A percentile compares a stretch with the other conserved stretches of the same genome.
Evolutionary conservation across 202 grass and related monocot genomes (phyloP).

Genomic region (Zizania palustris): DNA sequence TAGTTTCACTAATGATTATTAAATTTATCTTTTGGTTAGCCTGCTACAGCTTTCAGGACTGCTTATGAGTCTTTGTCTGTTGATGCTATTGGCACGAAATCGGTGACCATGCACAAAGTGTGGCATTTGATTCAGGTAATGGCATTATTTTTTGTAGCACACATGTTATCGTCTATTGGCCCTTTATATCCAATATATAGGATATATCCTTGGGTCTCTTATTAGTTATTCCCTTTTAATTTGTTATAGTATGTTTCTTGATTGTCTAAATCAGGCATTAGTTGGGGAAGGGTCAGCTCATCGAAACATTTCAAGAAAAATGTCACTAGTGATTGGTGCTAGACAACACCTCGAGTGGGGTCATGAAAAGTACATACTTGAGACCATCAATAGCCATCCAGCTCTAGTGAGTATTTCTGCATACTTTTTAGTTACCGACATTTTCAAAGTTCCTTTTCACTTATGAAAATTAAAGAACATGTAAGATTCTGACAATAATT

Average conservation of each 20-base stretch:
- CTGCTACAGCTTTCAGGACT: constrained; percentile 71
- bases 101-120: constrained; percentile 95
- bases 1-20: constrained; percentile 34
- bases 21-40: constrained; percentile 57
- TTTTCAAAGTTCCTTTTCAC: constrained; percentile 11
- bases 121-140: constrained; percentile 95
- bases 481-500: constrained; percentile 27
- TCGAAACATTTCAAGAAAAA: constrained; percentile 73
- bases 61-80: constrained; percentile 76
- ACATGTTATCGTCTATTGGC: constrained; percentile 3
- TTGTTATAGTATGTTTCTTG: constrained; percentile 31
- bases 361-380: constrained; percentile 94
- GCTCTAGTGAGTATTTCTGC: constrained; percentile 61
- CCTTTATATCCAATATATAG: neutral
- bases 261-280: constrained; percentile 68
- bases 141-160: constrained; percentile 4
- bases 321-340: constrained; percentile 79
- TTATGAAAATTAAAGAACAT: constrained; percentile 33
- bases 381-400: constrained; percentile 87
- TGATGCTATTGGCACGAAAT: constrained; percentile 68
- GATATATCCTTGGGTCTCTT: constrained; percentile 10
- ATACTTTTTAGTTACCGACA: constrained; percentile 18
- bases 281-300: constrained; percentile 66
- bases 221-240: constrained; percentile 26
- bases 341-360: constrained; percentile 94